A percentile compares a stretch with the other conserved stretches of the same genome.
phyloP scores from a whole-genome alignment of 2,329 filamentous ascomycete species.

The Paecilomyces niveus region DNA sequence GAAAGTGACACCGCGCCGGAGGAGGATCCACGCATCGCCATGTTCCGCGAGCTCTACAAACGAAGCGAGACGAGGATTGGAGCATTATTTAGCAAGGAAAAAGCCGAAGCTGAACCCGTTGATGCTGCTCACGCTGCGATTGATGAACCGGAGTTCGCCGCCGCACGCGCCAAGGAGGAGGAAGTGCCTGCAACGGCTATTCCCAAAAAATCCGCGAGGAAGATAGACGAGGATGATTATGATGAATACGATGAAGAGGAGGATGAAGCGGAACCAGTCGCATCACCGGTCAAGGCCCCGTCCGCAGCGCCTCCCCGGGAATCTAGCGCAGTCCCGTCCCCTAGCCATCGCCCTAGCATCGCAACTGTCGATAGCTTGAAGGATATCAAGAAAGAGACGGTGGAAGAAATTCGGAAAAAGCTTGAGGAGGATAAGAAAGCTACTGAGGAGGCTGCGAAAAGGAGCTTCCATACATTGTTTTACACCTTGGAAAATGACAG shows the following conservation, averaged over 20 bases:
- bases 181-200: conserved; percentile 36
- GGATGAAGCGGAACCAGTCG: conserved; percentile 41
- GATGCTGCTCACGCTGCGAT: conserved; percentile 44
- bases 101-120: conserved; percentile 20
- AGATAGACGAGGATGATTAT: conserved; percentile 72
- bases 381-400: conserved; percentile 53
- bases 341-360: conserved; percentile 61
- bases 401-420: conserved; percentile 86
- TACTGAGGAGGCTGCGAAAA: conserved; percentile 80
- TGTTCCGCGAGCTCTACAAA: conserved; percentile 72
- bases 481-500: conserved; percentile 93
- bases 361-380: conserved; percentile 57
- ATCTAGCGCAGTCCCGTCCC: conserved; percentile 57
- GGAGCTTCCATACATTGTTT: conserved; percentile 87
- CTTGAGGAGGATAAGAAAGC: conserved; percentile 86
- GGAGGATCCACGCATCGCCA: conserved; percentile 60
- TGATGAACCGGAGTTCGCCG: conserved; percentile 24
- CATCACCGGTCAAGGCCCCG: conserved; percentile 48
- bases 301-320: conserved; percentile 45
- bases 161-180: conserved; percentile 45
- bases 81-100: conserved; percentile 58
- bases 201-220: conserved; percentile 55
- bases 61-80: conserved; percentile 70
- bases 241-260: conserved; percentile 59
- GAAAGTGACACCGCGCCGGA: conserved; percentile 55